These are phyloP conservation scores for Glonium stellatum DNA, from an alignment of 495 filamentous ascomycete species.

Conservation along the genomic window DNA sequence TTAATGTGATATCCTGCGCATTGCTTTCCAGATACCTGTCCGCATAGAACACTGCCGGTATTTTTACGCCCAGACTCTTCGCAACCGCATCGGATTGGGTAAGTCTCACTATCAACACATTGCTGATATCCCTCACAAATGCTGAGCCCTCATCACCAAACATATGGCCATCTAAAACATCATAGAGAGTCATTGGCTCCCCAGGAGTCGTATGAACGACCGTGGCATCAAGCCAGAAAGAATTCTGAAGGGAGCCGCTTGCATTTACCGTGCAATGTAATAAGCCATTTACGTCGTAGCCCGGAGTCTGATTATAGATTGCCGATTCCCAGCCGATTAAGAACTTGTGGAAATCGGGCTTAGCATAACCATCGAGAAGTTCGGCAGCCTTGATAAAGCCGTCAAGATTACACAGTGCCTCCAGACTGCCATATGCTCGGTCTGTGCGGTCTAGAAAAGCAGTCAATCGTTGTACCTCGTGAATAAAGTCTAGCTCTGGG, in stretches of 20 bases:
- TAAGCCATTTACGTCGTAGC: not conserved
- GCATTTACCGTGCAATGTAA: slow-evolving; percentile 24
- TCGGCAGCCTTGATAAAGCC: not conserved
- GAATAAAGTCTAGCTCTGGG: slow-evolving; percentile 35
- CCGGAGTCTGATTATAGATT: slow-evolving; percentile 1
- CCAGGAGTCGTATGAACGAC: slow-evolving; percentile 28
- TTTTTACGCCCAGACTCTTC: slow-evolving; percentile 51
- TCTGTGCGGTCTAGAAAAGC: slow-evolving; percentile 75
- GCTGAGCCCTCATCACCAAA: slow-evolving; percentile 46
- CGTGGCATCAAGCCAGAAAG: slow-evolving; percentile 39
- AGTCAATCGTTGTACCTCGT: slow-evolving; percentile 70
- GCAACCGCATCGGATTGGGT: slow-evolving; percentile 40
- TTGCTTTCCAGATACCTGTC: slow-evolving; percentile 67
- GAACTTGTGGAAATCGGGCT: slow-evolving; percentile 24
- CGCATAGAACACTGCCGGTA: slow-evolving; percentile 66
- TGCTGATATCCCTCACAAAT: slow-evolving; percentile 51
- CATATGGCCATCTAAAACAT: slow-evolving; percentile 61
- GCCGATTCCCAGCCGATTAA: slow-evolving; percentile 15
- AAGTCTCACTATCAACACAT: slow-evolving; percentile 62
- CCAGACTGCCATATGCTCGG: slow-evolving; percentile 73
- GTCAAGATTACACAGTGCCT: slow-evolving; percentile 46
- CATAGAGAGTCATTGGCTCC: slow-evolving; percentile 53
- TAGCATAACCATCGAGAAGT: slow-evolving; percentile 11
- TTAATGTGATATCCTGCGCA: slow-evolving; percentile 24
- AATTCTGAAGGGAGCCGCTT: slow-evolving; percentile 36